Evolutionary conservation across 345 rosid genomes (phyloP), one percentile per base, ranked within the genome.

Genomic region (Dimocarpus longan): DNA sequence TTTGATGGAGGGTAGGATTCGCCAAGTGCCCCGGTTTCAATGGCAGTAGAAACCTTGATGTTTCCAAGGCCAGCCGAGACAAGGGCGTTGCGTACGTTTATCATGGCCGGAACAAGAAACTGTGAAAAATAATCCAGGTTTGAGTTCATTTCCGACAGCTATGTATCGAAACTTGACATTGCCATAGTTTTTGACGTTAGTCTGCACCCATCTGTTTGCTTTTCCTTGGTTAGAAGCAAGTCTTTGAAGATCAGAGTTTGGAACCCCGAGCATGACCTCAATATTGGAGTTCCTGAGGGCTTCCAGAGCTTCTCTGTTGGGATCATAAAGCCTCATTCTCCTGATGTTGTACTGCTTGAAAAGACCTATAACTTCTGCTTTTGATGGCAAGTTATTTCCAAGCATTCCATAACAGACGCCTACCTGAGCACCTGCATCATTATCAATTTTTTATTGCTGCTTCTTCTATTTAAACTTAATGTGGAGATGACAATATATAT

Each of bases 381-480:
- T 62, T 39, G 91, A 63, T 43, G 95, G 93, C 1, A 92, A 52
- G 80, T 87, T 84, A 79, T 89, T 70, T 10, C 93, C 93, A 0
- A 2, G 2, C 88, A 78, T 88, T 40, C 96, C 96, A 73, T 93
- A 92, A 77, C 95, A 92, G 57, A 89, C 92, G 70, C 96, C 96
- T 44, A 88, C 82, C 71, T 91, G 90, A 10, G 87, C 92, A 77
- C 52, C 89, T 89, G 83, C 82, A 73, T 71, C 39, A 57, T 10
- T 19, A 69, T 50, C 21, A 40, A 65, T 19, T 16, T 16, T 15
- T 24, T 8, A 26, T 13, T 63, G 59, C 59, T 54, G 19, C 8
- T 54, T 54, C 8, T 54, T 54, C n/a, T 16, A 54, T 15, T 54
- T 4, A 54, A 54, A 12, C 18, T 13, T 32, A 1, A 2, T 32